Conservation (phyloP, 2,329 filamentous ascomycete genomes). For the Apiospora marii region DNA sequence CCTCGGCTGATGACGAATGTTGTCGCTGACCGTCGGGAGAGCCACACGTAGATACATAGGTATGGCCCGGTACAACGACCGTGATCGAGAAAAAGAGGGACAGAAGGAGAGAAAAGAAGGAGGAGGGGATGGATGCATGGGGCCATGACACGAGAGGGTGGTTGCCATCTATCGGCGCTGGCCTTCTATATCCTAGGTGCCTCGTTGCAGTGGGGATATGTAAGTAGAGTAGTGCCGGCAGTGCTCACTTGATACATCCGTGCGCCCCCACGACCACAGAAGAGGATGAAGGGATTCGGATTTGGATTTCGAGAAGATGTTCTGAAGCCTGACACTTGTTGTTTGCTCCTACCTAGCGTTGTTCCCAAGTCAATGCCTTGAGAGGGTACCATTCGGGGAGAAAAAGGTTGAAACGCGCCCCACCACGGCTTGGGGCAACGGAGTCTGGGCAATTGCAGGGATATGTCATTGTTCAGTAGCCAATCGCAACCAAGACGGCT, state of each 20-base stretch:
- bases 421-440: neutral
- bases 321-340: neutral
- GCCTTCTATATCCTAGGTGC: neutral
- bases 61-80: neutral
- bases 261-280: neutral
- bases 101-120: neutral
- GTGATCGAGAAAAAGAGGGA: neutral
- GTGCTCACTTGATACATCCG: neutral
- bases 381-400: neutral
- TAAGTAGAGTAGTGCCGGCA: neutral
- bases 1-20: neutral
- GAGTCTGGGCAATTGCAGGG: neutral
- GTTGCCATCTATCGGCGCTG: too few relatives aligned
- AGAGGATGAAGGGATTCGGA: neutral
- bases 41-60: neutral
- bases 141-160: neutral
- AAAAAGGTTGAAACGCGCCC: slow-evolving; percentile 4
- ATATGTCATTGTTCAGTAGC: slow-evolving; percentile 10
- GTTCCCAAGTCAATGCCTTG: neutral
- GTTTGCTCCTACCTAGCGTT: neutral
- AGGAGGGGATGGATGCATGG: too few relatives aligned
- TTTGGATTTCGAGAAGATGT: neutral
- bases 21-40: neutral
- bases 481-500: slow-evolving; percentile 6
- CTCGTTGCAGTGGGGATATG: neutral